Evolutionary conservation across 2,329 filamentous ascomycete genomes (phyloP), one percentile per base, ranked within the genome.

Genomic region (Aspergillus flavus): DNA sequence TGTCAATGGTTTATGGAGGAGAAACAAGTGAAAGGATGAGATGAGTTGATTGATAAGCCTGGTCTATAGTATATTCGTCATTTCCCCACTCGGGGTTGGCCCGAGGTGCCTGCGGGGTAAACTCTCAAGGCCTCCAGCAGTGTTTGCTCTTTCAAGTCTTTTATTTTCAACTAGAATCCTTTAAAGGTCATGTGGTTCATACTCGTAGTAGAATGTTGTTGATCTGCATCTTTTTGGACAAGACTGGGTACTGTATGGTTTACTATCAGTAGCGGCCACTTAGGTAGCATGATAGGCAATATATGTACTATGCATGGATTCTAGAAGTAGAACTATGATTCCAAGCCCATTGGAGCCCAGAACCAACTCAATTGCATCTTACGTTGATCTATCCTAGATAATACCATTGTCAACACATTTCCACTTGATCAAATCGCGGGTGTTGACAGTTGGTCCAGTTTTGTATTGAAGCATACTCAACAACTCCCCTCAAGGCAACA

Each of bases 21-120:
- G 34, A n/a, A 41, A 41, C 6, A 48, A 14, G 21, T 46, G 10
- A 46, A 23, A 26, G n/a, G 10, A 16, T 26, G 30, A 23, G 14
- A 12, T 57, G 52, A 48, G 41, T 48, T 45, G 41, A 32, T 56
- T 57, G 45, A 45, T 57, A 57, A 57, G 55, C 14, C 10, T 12
- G 16, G 10, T 16, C 32, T 34, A 36, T 36, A 6, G 26, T 28
- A 28, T 28, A 41, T 9, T 32, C 16, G 39, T 46, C 36, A 43
- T 57, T 45, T 39, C 43, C n/a, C 41, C 41, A 21, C 43, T 46
- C 43, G 43, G 39, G 6, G 6, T 41, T 41, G 16, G 39, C 3
- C 39, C 39, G 39, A 41, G 39, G 7, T n/a, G 12, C 43, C n/a
- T 46, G 43, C 43, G 43, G 43, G 43, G 43, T 46, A 46, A 43